A percentile compares a stretch with the other conserved stretches of the same genome.
Conservation (phyloP, 805 yeast genomes). For the Pichia kluyveri region DNA sequence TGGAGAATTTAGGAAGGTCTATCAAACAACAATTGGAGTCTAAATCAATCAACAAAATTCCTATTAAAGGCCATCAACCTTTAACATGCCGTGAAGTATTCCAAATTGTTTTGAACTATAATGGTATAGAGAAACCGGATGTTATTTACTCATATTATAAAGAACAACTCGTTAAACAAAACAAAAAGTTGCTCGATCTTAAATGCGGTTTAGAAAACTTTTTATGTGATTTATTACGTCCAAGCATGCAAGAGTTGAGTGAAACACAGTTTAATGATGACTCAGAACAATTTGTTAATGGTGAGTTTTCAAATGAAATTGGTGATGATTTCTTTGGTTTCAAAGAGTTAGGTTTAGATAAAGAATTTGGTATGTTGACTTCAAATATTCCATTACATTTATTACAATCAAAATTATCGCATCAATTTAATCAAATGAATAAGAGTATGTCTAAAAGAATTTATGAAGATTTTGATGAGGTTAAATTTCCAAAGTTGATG, state of each 20-base stretch:
- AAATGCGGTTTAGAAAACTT: slow-evolving; percentile 58
- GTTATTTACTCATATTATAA: slow-evolving; percentile 64
- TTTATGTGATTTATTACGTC: slow-evolving; percentile 74
- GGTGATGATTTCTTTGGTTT: slow-evolving; percentile 99
- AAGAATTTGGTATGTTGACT: slow-evolving; percentile 78
- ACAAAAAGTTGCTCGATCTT: slow-evolving; percentile 59
- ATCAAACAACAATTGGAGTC: slow-evolving; percentile 67
- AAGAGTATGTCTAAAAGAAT: slow-evolving; percentile 40
- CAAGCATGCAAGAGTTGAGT: slow-evolving; percentile 57
- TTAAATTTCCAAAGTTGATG: slow-evolving; percentile 42
- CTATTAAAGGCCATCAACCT: slow-evolving; percentile 17
- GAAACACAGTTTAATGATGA: slow-evolving; percentile 81
- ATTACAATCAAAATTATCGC: slow-evolving; percentile 66
- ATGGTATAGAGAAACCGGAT: slow-evolving; percentile 78
- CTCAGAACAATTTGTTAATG: slow-evolving; percentile 88
- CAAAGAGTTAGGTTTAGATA: slow-evolving; percentile 85
- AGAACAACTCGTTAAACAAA: slow-evolving; percentile 63
- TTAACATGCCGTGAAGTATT: slow-evolving; percentile 36
- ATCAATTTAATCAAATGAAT: slow-evolving; percentile 39
- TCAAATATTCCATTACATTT: slow-evolving; percentile 85
- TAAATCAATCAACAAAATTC: slow-evolving; percentile 34
- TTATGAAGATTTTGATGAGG: slow-evolving; percentile 57
- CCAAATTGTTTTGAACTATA: slow-evolving; percentile 61
- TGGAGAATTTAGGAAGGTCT: slow-evolving; percentile 65
- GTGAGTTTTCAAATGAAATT: slow-evolving; percentile 86